Evolutionary conservation across 352 stramenopile species (phyloP).

Genomic region (Globisporangium nagaii): DNA sequence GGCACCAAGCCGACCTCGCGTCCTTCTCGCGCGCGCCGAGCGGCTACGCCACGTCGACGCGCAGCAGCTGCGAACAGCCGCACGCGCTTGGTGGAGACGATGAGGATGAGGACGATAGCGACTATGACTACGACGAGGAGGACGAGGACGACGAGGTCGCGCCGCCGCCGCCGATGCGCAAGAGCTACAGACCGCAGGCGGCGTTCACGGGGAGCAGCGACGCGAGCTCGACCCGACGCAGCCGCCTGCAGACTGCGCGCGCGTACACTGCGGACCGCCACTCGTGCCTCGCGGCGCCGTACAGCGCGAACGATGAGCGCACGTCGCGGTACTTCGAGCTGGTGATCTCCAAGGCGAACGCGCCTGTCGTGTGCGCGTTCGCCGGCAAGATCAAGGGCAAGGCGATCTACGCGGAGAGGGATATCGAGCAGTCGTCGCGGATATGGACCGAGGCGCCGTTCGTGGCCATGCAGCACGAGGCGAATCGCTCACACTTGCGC

Average conservation of each 20-base stretch:
- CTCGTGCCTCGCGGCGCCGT: slow-evolving; percentile 53
- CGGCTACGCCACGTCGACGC: no score
- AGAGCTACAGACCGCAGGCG: background rate
- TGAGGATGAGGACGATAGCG: background rate
- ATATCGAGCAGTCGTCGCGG: slow-evolving; percentile 32
- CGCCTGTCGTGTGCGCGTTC: slow-evolving; percentile 51
- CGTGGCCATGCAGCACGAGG: slow-evolving; percentile 68
- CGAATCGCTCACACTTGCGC: slow-evolving; percentile 26
- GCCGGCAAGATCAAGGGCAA: slow-evolving; percentile 65
- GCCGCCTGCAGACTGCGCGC: background rate
- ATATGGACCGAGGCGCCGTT: slow-evolving; percentile 74
- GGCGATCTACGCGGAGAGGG: slow-evolving; percentile 53
- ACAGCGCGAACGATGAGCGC: slow-evolving; percentile 36
- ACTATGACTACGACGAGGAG: background rate
- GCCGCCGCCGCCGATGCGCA: slow-evolving; percentile 2
- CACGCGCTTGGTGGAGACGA: no score
- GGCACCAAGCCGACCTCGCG: slow-evolving; percentile 1
- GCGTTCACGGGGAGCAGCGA: no score
- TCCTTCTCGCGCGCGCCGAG: background rate
- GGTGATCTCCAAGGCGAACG: slow-evolving; percentile 54
- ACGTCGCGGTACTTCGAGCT: slow-evolving; percentile 57
- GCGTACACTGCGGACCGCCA: slow-evolving; percentile 16
- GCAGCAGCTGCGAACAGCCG: no score
- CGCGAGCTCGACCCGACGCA: background rate
- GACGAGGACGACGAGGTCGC: background rate